Evolutionary conservation across 164 flowering plant species (phyloP), one percentile per base, ranked within the genome.

Genomic region (Pachysandra terminalis): DNA sequence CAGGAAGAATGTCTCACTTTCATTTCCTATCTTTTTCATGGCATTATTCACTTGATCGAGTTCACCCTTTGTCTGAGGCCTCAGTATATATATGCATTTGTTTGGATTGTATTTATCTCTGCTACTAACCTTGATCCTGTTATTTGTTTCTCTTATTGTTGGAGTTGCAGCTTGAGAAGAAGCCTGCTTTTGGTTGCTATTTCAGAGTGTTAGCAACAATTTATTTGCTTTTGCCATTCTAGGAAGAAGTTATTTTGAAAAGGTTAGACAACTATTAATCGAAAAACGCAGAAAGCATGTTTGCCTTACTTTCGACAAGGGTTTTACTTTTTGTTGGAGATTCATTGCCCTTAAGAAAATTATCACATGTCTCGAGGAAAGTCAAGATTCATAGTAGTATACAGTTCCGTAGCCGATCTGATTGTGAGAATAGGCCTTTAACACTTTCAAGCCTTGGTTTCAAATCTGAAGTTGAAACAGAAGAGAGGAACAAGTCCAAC

Each of bases 371-470:
- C 64, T 73, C 77, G 23, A 65, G 73, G 59, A 56, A 51, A 51
- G 64, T 80, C 55, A 73, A 70, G 59, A 63, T 80, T 19, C 79
- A 70, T 45, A 74, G 72, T 1, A 71, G 81, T 69, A 53, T 77
- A 19, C 77, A 71, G 52, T 71, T 74, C 63, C 70, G 77, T 10
- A 72, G 74, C 55, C 63, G 68, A 15, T 49, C 61, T 41, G 64
- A 64, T 64, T 45, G 56, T 25, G 59, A 73, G 1, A 66, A 61
- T 64, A 80, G 79, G 16, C 75, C 85, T 59, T 81, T 85, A 9
- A 81, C 86, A n/a, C 81, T 85, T 57, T 72, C 72, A 45, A 78
- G 77, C 68, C 81, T 87, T 56, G 90, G 87, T 21, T 77, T 77
- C 51, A 65, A 63, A 55, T 16, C 56, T 32, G 74, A 78, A 64